These are phyloP conservation scores for Calonectria pteridis DNA, from an alignment of 2,329 filamentous ascomycete genomes.

Conservation along the genomic window DNA sequence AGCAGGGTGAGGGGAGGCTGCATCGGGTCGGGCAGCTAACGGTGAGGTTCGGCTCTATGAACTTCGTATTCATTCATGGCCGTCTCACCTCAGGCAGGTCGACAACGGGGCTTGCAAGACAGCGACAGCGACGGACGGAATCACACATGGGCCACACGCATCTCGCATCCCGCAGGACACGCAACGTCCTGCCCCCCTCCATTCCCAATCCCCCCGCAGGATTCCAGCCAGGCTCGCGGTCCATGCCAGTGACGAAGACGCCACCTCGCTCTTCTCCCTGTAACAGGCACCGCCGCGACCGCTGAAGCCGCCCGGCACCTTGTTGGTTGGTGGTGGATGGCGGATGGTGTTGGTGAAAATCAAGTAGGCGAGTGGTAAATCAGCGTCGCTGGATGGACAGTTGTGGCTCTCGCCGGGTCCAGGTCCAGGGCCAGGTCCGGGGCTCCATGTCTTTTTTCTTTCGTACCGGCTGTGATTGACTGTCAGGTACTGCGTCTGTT, in stretches of 20 bases:
- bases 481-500: conserved; percentile 15
- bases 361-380: neutral
- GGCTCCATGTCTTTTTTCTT: conserved; percentile 1
- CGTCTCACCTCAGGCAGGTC: neutral
- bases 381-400: conserved; percentile 5
- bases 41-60: neutral
- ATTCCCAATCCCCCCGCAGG: conserved; percentile 12
- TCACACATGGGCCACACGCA: conserved; percentile 1
- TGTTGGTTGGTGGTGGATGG: neutral
- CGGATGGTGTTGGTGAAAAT: conserved; percentile 12
- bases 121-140: neutral
- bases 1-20: neutral
- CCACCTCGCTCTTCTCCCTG: neutral
- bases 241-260: conserved; percentile 18
- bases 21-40: neutral
- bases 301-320: neutral
- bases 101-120: neutral
- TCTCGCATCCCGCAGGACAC: neutral
- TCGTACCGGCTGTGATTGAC: conserved; percentile 18
- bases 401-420: conserved; percentile 2
- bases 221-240: conserved; percentile 17
- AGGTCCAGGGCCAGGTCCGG: neutral
- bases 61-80: conserved; percentile 19
- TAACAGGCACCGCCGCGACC: neutral
- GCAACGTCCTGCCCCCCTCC: conserved; percentile 2